Evolutionary conservation across 2,329 filamentous ascomycete genomes (phyloP), one percentile per base, ranked within the genome.

Genomic region (Sphaerulina populicola): DNA sequence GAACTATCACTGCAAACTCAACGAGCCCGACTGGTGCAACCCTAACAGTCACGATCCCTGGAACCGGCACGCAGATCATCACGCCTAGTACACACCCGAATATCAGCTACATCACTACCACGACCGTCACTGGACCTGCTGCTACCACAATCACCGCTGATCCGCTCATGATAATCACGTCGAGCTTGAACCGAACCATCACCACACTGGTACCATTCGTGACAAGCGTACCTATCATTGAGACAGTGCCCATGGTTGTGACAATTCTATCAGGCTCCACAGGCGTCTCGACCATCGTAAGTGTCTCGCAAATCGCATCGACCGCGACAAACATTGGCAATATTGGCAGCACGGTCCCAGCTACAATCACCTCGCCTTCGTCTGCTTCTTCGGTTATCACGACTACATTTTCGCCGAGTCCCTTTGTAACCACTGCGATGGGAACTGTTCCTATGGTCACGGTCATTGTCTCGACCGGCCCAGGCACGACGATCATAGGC

Each of bases 191-290:
- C 40, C 41, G 39, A 42, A 49, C 49, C 2, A 23, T 54, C 14
- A 52, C 49, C 10, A 47, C 42, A 10, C 42, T 52, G 3, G 35
- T 56, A n/a, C 48, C 51, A 18, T 30, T 52, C 37, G 36, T 54
- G 21, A 52, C 48, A 30, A 47, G 39, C 44, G 41, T 55, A n/a
- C 52, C 55, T 15, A n/a, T 50, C 12, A 36, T 47, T 5, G 37
- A 49, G 33, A 57, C 53, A 11, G 47, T 57, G 15, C 43, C 36
- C 6, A 47, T 55, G 49, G 53, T 57, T 37, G 49, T 53, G 23
- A 57, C 55, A 43, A 40, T 37, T 44, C 30, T 55, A 10, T 48
- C 52, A 49, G 55, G 43, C 27, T 47, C 39, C 37, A 52, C 48
- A 4, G 23, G 36, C 21, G 12, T 11, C 31, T 35, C 31, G 31